These are phyloP conservation scores for Melaleuca alternifolia DNA, from an alignment of 345 rosid species.

Conservation along the genomic window DNA sequence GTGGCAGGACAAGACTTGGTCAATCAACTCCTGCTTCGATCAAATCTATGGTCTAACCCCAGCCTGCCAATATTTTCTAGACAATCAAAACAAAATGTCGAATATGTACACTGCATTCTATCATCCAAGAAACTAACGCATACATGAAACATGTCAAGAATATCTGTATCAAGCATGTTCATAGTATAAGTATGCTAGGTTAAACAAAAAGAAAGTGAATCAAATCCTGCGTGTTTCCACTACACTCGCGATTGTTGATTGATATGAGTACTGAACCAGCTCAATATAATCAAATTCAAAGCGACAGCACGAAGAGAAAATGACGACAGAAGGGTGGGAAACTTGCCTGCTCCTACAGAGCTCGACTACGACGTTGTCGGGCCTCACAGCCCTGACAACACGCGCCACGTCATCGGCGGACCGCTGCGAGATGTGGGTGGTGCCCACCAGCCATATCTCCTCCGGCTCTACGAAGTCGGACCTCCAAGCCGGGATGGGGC, in stretches of 20 bases:
- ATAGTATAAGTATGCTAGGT: neutral
- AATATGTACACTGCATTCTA: neutral
- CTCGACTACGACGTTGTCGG: slow-evolving; percentile 87
- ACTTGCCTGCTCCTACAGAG: slow-evolving; percentile 92
- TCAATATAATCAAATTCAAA: neutral
- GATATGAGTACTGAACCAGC: neutral
- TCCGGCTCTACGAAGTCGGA: slow-evolving; percentile 68
- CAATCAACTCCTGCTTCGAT: neutral
- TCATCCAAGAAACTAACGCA: neutral
- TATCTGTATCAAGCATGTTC: neutral
- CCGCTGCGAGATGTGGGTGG: slow-evolving; percentile 47
- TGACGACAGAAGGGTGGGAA: neutral
- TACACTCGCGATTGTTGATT: neutral
- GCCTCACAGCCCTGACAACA: slow-evolving; percentile 50
- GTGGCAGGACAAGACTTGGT: neutral
- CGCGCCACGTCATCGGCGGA: slow-evolving; percentile 65
- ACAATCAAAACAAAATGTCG: neutral
- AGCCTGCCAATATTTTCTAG: neutral
- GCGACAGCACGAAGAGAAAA: neutral
- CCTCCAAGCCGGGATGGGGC: slow-evolving; percentile 80
- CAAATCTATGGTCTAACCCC: neutral
- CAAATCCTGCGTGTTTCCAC: neutral
- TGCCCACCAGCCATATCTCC: slow-evolving; percentile 69
- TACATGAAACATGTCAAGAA: neutral
- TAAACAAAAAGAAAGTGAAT: neutral